Conservation (phyloP, 495 filamentous ascomycete species). For the Xylaria palmicola region DNA sequence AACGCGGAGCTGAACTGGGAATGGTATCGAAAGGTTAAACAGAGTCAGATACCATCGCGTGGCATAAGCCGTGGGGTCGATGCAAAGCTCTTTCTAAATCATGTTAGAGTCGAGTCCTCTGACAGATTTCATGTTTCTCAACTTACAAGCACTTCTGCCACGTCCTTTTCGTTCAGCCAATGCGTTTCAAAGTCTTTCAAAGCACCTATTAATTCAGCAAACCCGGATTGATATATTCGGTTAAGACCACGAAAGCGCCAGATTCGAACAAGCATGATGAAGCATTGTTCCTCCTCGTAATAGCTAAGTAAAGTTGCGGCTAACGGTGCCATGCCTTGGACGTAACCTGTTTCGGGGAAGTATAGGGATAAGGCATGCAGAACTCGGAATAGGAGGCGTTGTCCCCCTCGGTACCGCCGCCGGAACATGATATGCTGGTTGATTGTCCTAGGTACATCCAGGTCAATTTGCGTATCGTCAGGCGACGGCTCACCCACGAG, state of each 20-base stretch:
- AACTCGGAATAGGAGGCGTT: conserved; percentile 89
- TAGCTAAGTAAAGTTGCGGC: conserved; percentile 94
- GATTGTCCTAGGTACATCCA: conserved; percentile 95
- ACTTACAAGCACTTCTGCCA: conserved; percentile 77
- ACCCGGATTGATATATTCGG: conserved; percentile 78
- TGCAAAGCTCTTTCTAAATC: conserved; percentile 68
- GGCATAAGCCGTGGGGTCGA: conserved; percentile 87
- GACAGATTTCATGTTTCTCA: background rate
- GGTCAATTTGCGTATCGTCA: conserved; percentile 96
- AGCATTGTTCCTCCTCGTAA: conserved; percentile 90
- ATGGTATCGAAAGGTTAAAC: conserved; percentile 96
- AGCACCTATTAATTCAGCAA: conserved; percentile 83
- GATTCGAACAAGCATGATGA: conserved; percentile 90
- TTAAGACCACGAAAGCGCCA: conserved; percentile 89
- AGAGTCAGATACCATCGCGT: conserved; percentile 97
- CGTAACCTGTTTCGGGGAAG: conserved; percentile 89
- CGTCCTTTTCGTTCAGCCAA: conserved; percentile 77
- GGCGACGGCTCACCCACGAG: conserved; percentile 71
- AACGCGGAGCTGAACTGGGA: conserved; percentile 92
- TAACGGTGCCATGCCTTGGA: conserved; percentile 95
- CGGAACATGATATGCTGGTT: conserved; percentile 98
- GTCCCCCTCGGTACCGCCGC: conserved; percentile 82
- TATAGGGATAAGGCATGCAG: conserved; percentile 89
- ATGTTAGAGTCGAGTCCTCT: conserved; percentile 12
- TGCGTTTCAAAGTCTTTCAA: conserved; percentile 82